phyloP scores from a whole-genome alignment of 768 basidiomycete species.

The Pleurotus tuoliensis region DNA sequence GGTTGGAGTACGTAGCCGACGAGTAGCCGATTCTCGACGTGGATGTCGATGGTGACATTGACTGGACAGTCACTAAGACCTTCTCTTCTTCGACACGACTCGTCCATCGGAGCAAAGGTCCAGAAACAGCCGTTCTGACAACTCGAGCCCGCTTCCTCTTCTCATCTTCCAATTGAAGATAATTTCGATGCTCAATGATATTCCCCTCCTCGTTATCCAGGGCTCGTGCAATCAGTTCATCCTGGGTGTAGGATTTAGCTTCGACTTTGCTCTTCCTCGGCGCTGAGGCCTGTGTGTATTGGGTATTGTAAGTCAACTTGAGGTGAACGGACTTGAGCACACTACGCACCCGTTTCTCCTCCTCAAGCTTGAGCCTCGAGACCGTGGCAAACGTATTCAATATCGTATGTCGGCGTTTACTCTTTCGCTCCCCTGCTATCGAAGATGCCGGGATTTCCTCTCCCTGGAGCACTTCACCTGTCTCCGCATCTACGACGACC shows the following conservation, averaged over 20 bases:
- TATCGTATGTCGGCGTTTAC: constrained; percentile 65
- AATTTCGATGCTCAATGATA: constrained; percentile 71
- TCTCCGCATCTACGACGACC: constrained; percentile 52
- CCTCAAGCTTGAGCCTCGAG: constrained; percentile 58
- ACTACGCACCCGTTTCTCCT: constrained; percentile 52
- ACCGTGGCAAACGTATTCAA: constrained; percentile 67
- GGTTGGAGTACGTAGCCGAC: background rate
- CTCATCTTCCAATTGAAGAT: constrained; percentile 78
- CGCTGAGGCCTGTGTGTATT: constrained; percentile 42
- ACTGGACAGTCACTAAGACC: constrained; percentile 35
- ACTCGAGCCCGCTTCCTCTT: constrained; percentile 67
- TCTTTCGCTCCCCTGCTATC: constrained; percentile 49
- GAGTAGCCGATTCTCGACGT: constrained; percentile 10
- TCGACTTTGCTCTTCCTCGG: constrained; percentile 60
- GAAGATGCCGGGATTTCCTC: constrained; percentile 16
- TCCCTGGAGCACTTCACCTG: constrained; percentile 49
- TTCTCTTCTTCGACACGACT: constrained; percentile 60
- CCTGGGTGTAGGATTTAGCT: constrained; percentile 62
- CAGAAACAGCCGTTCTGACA: constrained; percentile 57
- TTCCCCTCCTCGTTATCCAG: constrained; percentile 88
- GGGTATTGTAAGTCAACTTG: background rate
- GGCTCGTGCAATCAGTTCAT: constrained; percentile 79
- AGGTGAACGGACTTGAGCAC: background rate
- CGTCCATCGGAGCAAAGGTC: constrained; percentile 69
- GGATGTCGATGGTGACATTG: constrained; percentile 18